Conservation (phyloP, 2,329 filamentous ascomycete genomes). For the Monosporascus cannonballus region DNA sequence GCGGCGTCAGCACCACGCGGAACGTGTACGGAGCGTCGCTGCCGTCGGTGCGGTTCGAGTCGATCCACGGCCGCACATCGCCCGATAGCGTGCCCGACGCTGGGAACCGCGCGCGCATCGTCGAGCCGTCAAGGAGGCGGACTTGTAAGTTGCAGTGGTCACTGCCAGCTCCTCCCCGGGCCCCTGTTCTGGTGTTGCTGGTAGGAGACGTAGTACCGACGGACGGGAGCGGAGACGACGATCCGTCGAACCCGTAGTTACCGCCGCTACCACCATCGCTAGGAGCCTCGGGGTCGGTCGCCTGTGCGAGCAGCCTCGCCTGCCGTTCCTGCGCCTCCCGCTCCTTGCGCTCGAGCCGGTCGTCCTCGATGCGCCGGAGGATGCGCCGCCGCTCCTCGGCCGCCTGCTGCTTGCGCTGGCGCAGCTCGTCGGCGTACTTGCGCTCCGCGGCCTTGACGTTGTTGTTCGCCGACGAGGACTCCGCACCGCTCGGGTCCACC, state of each 20-base stretch:
- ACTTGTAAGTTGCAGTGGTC: slow-evolving; percentile 62
- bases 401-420: slow-evolving; percentile 59
- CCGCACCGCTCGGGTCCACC: slow-evolving; percentile 5
- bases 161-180: too few relatives aligned
- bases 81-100: slow-evolving; percentile 53
- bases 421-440: slow-evolving; percentile 48
- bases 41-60: slow-evolving; percentile 26
- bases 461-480: slow-evolving; percentile 11
- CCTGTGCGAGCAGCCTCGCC: slow-evolving; percentile 21
- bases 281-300: neutral
- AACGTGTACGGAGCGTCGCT: slow-evolving; percentile 68
- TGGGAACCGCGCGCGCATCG: slow-evolving; percentile 66
- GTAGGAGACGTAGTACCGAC: neutral
- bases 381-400: slow-evolving; percentile 66
- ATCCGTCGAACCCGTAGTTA: too few relatives aligned
- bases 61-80: slow-evolving; percentile 74
- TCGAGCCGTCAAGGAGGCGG: slow-evolving; percentile 77
- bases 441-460: slow-evolving; percentile 28
- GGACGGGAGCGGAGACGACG: neutral
- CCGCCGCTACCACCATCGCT: too few relatives aligned
- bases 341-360: slow-evolving; percentile 62
- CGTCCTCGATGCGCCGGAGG: slow-evolving; percentile 68
- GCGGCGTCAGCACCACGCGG: slow-evolving; percentile 74
- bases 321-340: slow-evolving; percentile 43
- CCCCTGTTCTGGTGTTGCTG: slow-evolving; percentile 8